These are phyloP conservation scores for Tarenaya hassleriana DNA, from an alignment of 345 rosid genomes.

Conservation along the genomic window DNA sequence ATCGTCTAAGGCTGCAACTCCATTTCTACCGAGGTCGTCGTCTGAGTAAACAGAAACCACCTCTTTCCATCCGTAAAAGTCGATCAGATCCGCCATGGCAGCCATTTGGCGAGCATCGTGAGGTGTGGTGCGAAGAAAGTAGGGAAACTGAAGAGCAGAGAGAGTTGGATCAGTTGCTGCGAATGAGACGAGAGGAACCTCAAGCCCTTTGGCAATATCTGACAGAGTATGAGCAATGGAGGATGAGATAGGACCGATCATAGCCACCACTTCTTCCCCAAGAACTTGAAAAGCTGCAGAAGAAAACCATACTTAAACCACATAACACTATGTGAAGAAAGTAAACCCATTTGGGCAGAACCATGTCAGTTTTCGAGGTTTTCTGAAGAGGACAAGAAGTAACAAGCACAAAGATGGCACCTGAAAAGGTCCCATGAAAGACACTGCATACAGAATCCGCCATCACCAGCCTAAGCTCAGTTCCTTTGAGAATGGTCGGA, in stretches of 20 bases:
- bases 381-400: too few relatives aligned
- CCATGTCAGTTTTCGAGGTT: neutral
- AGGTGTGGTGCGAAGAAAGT: constrained; percentile 62
- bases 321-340: neutral
- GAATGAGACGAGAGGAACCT: constrained; percentile 70
- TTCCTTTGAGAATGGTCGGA: constrained; percentile 45
- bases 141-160: constrained; percentile 77
- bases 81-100: constrained; percentile 59
- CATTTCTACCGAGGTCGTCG: constrained; percentile 81
- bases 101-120: constrained; percentile 74
- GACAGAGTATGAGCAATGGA: constrained; percentile 68
- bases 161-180: constrained; percentile 91
- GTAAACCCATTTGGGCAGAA: neutral
- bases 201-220: constrained; percentile 50
- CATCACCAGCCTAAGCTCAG: constrained; percentile 37
- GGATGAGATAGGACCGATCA: constrained; percentile 79
- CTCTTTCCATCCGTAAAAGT: constrained; percentile 68
- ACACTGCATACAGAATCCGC: constrained; percentile 54
- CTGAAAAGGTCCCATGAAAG: constrained; percentile 60
- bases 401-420: constrained; percentile 29
- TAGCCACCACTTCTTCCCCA: constrained; percentile 56
- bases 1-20: constrained; percentile 47
- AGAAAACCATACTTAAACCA: constrained; percentile 14
- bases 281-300: constrained; percentile 59
- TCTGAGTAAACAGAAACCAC: constrained; percentile 61